phyloP scores from a whole-genome alignment of 2,329 filamentous ascomycete genomes.

The Sporothrix euskadiensis region DNA sequence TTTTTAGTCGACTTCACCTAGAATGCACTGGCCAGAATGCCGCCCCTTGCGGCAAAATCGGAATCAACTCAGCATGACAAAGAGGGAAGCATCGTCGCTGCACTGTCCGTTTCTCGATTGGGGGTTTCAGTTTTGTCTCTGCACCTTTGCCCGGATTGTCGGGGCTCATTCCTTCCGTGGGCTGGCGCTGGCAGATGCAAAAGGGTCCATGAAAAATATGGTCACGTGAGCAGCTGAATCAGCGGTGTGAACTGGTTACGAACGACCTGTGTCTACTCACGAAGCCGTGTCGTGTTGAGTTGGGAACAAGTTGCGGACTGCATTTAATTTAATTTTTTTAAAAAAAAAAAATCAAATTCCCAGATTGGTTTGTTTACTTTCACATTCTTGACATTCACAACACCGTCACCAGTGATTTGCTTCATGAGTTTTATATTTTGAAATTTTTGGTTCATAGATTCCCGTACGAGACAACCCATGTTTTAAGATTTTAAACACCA shows the following conservation, averaged over 20 bases:
- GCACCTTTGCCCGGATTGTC: not conserved
- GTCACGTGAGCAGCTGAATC: not conserved
- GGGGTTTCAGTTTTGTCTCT: not conserved
- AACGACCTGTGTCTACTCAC: not conserved
- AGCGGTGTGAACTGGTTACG: not conserved
- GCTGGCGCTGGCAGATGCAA: not conserved
- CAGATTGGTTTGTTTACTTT: not conserved
- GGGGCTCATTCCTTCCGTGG: not conserved
- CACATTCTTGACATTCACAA: not conserved
- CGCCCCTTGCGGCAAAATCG: not conserved
- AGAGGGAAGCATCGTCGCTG: conserved; percentile 1
- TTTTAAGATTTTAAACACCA: conserved; percentile 16
- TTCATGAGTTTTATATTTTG: conserved; percentile 26
- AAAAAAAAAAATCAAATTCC: too few relatives aligned
- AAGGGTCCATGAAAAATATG: too few relatives aligned
- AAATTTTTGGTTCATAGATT: conserved; percentile 26
- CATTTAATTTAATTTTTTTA: too few relatives aligned
- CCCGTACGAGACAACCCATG: conserved; percentile 1
- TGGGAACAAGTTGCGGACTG: too few relatives aligned
- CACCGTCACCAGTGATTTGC: not conserved
- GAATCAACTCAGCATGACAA: conserved; percentile 10
- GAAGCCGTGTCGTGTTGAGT: not conserved
- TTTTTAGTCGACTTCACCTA: not conserved
- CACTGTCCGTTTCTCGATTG: not conserved
- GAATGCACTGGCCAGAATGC: not conserved